Conservation (phyloP, 2,329 filamentous ascomycete genomes). For the Paecilomyces variotii region DNA sequence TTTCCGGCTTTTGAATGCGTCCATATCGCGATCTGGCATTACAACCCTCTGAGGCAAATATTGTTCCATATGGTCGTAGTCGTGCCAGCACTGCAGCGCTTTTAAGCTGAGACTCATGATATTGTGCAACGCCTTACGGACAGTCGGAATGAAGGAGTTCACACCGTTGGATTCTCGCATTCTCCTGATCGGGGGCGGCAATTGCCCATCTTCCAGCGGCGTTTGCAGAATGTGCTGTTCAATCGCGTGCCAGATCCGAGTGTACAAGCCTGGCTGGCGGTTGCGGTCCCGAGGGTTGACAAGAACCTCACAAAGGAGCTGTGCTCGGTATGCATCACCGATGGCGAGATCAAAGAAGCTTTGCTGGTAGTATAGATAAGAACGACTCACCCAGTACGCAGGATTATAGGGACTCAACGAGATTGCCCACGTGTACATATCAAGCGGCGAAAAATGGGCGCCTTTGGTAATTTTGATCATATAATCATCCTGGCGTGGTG, state of each 20-base stretch:
- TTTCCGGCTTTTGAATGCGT: slow-evolving; percentile 13
- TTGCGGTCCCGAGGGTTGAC: slow-evolving; percentile 12
- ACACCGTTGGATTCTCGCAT: slow-evolving; percentile 18
- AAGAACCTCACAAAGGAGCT: slow-evolving; percentile 24
- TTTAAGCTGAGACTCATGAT: slow-evolving; percentile 23
- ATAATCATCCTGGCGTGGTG: slow-evolving; percentile 9
- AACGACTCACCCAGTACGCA: slow-evolving; percentile 28
- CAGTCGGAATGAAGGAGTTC: slow-evolving; percentile 20
- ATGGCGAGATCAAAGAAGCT: slow-evolving; percentile 28
- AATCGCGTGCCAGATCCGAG: slow-evolving; percentile 23
- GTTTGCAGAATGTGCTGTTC: slow-evolving; percentile 22
- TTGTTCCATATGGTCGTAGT: slow-evolving; percentile 15
- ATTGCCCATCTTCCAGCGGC: slow-evolving; percentile 2
- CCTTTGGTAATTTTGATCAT: slow-evolving; percentile 10
- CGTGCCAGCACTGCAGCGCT: slow-evolving; percentile 23
- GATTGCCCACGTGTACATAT: slow-evolving; percentile 31
- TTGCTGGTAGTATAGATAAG: slow-evolving; percentile 26
- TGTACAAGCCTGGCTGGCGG: slow-evolving; percentile 19
- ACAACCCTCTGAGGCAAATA: slow-evolving; percentile 10
- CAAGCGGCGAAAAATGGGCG: slow-evolving; percentile 15
- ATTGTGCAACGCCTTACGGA: slow-evolving; percentile 20
- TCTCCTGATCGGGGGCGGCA: slow-evolving; percentile 8
- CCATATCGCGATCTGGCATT: slow-evolving; percentile 14
- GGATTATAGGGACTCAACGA: slow-evolving; percentile 29
- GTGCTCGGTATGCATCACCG: slow-evolving; percentile 29